Base-by-base conservation (phyloP, 163 green algal genomes). In the Coccomyxa subellipsoidea region DNA sequence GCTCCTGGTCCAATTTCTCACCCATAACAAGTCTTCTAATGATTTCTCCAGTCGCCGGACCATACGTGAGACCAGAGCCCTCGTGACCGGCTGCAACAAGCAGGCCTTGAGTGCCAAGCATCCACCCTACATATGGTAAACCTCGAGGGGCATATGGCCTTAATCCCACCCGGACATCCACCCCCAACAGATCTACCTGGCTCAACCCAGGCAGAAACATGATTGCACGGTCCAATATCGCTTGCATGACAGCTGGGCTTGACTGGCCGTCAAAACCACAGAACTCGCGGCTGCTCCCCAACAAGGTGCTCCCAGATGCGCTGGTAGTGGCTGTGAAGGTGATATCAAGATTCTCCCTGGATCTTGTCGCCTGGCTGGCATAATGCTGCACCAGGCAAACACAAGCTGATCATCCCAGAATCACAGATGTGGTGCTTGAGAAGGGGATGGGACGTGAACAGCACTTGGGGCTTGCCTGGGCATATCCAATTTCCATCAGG, bases 311-410 rank as follows among this genome's bases (percentile, higher is more conserved):
- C 37, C 92, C 92, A 35, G 81, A 82, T 40, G 84, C 81, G 54
- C 83, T 89, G 36, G 86, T 90, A n/a, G 93, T 95, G 77, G 92
- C 93, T 15, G 93, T 96, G 85, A 96, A 96, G 7, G 90, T 95
- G 83, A 96, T 91, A 81, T 93, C 90, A 18, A 73, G 18, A 23
- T 34, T 7, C 18, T 83, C 37, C 47, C 47, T 8, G 47, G 47
- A 59, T 18, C 23, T 59, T 12, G 4, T 1, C 23, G 47, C 23
- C 47, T 18, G 15, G 4, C 15, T 27, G 47, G 47, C 47, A 18
- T 59, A 59, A 18, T 59, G 47, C 47, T 59, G 47, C 47, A 18
- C n/a, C 47, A 59, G 47, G 47, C 47, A 59, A 18, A 27, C 47
- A 59, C 47, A 59, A 59, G 1, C 47, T 59, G 15, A 59, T 12